Conservation (phyloP, 495 filamentous ascomycete genomes). For the Rhizodiscina lignyota region DNA sequence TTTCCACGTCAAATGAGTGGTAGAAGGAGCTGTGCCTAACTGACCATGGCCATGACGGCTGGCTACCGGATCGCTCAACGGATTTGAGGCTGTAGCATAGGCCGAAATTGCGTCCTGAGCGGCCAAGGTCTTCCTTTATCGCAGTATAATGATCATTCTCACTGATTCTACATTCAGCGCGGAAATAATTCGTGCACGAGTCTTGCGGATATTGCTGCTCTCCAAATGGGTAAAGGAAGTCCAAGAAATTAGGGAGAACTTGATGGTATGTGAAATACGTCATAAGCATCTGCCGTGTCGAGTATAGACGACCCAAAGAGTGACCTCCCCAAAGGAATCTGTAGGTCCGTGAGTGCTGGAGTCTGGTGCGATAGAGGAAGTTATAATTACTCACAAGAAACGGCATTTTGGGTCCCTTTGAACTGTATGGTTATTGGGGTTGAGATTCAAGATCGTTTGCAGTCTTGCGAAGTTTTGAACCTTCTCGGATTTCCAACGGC, state of each 20-base stretch:
- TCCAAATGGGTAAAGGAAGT: slow-evolving; percentile 28
- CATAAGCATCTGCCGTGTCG: too few species aligned
- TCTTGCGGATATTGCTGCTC: slow-evolving; percentile 22
- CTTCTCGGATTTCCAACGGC: too few species aligned
- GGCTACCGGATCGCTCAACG: slow-evolving; percentile 18
- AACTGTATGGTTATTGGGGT: too few species aligned
- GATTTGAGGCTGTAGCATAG: slow-evolving; percentile 29
- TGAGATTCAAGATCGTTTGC: too few species aligned
- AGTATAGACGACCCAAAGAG: too few species aligned
- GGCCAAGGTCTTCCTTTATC: slow-evolving; percentile 19
- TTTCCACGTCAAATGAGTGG: slow-evolving; percentile 28
- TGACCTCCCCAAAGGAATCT: too few species aligned
- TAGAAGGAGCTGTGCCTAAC: slow-evolving; percentile 25
- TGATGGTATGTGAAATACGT: slow-evolving; percentile 25
- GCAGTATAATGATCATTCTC: slow-evolving; percentile 7
- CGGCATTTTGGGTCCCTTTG: too few species aligned
- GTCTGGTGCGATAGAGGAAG: too few species aligned
- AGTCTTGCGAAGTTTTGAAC: too few species aligned
- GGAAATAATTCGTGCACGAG: slow-evolving; percentile 18
- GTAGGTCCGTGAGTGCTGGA: too few species aligned
- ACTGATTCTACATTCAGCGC: slow-evolving; percentile 9
- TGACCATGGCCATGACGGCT: slow-evolving; percentile 23
- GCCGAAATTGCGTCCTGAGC: slow-evolving; percentile 23
- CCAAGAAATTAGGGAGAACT: slow-evolving; percentile 26
- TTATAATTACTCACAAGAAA: too few species aligned